Evolutionary conservation across 805 yeast genomes (phyloP).

Genomic region (Kuraishia capsulata): DNA sequence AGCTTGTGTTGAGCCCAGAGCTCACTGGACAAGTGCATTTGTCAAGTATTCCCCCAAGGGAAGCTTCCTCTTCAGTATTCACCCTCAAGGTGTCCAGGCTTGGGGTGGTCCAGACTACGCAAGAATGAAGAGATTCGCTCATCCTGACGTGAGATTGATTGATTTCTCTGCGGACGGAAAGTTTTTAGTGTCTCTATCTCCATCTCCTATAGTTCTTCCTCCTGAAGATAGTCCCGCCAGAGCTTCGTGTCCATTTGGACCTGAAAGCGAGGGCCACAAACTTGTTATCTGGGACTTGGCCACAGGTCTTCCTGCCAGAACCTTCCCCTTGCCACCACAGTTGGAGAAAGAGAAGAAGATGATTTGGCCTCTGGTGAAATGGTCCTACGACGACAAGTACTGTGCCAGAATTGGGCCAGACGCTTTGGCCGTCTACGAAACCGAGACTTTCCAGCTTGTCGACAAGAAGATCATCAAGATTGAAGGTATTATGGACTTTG

Average conservation of each 20-base stretch:
- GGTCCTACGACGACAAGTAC: constrained; percentile 89
- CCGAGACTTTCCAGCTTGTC: constrained; percentile 64
- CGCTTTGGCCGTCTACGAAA: constrained; percentile 84
- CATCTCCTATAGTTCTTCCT: constrained; percentile 69
- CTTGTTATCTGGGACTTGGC: constrained; percentile 87
- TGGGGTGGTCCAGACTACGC: constrained; percentile 90
- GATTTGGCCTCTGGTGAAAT: constrained; percentile 95
- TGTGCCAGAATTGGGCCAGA: constrained; percentile 95
- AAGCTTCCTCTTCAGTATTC: constrained; percentile 76
- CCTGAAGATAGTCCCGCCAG: constrained; percentile 56
- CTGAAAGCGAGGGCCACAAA: constrained; percentile 86
- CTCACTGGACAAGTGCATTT: constrained; percentile 80
- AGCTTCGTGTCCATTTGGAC: constrained; percentile 71
- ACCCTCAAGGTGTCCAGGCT: constrained; percentile 88
- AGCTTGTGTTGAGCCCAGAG: constrained; percentile 67
- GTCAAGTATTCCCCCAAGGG: constrained; percentile 93
- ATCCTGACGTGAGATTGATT: constrained; percentile 80
- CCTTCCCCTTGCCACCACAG: constrained; percentile 82
- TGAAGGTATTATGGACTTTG: constrained; percentile 82
- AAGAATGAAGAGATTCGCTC: constrained; percentile 69
- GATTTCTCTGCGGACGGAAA: constrained; percentile 92
- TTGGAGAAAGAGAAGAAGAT: constrained; percentile 55
- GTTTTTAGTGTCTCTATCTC: constrained; percentile 83
- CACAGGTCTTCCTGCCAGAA: constrained; percentile 76
- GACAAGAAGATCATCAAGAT: constrained; percentile 81